phyloP scores from a whole-genome alignment of 2,329 filamentous ascomycete species.

The Fusarium setosum region DNA sequence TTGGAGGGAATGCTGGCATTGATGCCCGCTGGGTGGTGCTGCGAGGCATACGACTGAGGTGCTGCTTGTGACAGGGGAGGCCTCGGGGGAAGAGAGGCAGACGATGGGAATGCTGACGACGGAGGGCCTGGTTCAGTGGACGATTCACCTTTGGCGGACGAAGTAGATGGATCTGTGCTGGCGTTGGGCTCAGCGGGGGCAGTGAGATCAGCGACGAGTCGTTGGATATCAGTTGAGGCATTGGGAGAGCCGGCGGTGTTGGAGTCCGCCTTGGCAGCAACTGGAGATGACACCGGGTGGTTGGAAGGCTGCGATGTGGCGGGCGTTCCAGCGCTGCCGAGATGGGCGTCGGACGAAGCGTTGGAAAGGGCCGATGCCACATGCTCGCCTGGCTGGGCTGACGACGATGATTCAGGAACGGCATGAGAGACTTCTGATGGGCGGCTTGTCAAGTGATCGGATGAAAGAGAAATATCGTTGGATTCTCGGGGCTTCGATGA shows the following conservation, averaged over 20 bases:
- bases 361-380: conserved; percentile 41
- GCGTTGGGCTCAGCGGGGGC: conserved; percentile 47
- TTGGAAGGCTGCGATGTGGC: conserved; percentile 37
- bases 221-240: conserved; percentile 52
- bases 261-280: conserved; percentile 44
- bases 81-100: conserved; percentile 60
- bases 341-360: conserved; percentile 43
- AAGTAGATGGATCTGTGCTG: conserved; percentile 44
- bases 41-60: conserved; percentile 52
- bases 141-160: conserved; percentile 40
- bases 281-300: conserved; percentile 39
- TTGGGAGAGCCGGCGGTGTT: conserved; percentile 44
- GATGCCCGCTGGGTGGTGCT: conserved; percentile 49
- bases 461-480: conserved; percentile 54
- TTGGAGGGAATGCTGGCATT: conserved; percentile 45
- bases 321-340: conserved; percentile 35
- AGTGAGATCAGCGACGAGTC: conserved; percentile 56
- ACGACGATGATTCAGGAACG: conserved; percentile 47
- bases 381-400: conserved; percentile 39
- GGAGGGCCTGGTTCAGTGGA: conserved; percentile 40
- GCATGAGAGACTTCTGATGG: conserved; percentile 46
- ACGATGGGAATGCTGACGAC: conserved; percentile 49
- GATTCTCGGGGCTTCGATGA: conserved; percentile 56
- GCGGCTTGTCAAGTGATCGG: conserved; percentile 52
- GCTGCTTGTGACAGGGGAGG: conserved; percentile 55